phyloP scores from a whole-genome alignment of 495 filamentous ascomycete genomes.

The Lasiosphaeria ovina region DNA sequence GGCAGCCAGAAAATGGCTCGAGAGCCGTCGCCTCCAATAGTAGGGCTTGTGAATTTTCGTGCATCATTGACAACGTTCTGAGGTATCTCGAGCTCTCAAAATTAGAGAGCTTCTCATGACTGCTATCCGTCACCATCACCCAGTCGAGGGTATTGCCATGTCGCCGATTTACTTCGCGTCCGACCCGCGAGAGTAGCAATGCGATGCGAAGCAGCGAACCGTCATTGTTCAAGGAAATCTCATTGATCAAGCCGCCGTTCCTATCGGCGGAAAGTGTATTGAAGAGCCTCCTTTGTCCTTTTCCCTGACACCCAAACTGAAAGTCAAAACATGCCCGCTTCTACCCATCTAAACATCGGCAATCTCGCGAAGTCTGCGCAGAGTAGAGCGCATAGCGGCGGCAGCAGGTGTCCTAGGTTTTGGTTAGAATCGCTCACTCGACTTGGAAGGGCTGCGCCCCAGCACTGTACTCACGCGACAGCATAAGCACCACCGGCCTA shows the following conservation, averaged over 20 bases:
- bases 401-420: conserved; percentile 81
- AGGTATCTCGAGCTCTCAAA: not conserved
- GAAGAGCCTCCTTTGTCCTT: conserved; percentile 36
- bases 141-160: not conserved
- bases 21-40: too few species aligned
- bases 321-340: conserved; percentile 29
- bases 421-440: conserved; percentile 20
- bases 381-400: conserved; percentile 93
- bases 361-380: conserved; percentile 96
- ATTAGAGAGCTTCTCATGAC: conserved; percentile 1
- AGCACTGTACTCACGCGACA: conserved; percentile 73
- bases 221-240: conserved; percentile 36
- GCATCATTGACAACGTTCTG: conserved; percentile 9
- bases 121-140: conserved; percentile 2
- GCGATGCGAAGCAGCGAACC: conserved; percentile 20
- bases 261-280: conserved; percentile 33
- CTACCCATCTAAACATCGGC: conserved; percentile 74
- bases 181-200: conserved; percentile 18
- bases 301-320: conserved; percentile 40
- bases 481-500: conserved; percentile 86
- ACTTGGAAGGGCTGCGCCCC: not conserved
- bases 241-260: conserved; percentile 36
- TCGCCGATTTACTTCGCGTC: conserved; percentile 12
- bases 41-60: not conserved
- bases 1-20: not conserved